Base-by-base conservation (phyloP, 2,329 filamentous ascomycete genomes). In the Lecanicillium sp. region DNA sequence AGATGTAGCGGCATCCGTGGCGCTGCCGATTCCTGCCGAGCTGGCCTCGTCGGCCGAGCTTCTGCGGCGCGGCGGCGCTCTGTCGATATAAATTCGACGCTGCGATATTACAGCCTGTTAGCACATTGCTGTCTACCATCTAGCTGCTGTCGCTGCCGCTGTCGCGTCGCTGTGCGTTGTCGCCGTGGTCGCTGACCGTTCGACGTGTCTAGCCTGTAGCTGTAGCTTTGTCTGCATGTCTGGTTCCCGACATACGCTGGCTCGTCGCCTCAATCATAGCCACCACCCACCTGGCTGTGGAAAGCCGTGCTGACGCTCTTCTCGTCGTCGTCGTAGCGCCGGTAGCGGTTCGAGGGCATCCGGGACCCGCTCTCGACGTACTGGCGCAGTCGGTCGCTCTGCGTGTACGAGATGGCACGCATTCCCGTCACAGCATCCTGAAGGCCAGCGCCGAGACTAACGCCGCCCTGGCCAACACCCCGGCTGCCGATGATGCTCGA, bases 291-390 rank as follows among this genome's bases (percentile, higher is more conserved):
- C 68, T 97, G 93, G 71, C 90, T 96, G 52, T 91, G 90, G 70
- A 97, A 98, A 41, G 90, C 90, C 44, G 93, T 97, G 62, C 89
- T 95, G 60, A 97, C 82, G 67, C 91, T 97, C 69, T 93, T 89
- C 60, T 93, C 89, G 63, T 97, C 93, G 56, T 98, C 93, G 57
- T 98, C 93, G 53, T 85, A 81, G 44, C 74, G 75, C 58, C 84
- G 85, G 45, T 80, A 88, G 44, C 84, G 81, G 63, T 83, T 87
- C 23, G 74, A 75, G 37, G 81, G 81, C 53, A 80, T 74, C 42
- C 87, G 86, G 9, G 84, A 83, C 51, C 84, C 86, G 57, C 84
- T 89, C 66, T 97, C 93, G 23, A 96, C 88, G 60, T 95, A 97
- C 57, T 93, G 86, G 70, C 93, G 94, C 52, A 98, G 77, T 40